phyloP scores from a whole-genome alignment of 441 rosid species.

The Euphorbia schlechtendalii region DNA sequence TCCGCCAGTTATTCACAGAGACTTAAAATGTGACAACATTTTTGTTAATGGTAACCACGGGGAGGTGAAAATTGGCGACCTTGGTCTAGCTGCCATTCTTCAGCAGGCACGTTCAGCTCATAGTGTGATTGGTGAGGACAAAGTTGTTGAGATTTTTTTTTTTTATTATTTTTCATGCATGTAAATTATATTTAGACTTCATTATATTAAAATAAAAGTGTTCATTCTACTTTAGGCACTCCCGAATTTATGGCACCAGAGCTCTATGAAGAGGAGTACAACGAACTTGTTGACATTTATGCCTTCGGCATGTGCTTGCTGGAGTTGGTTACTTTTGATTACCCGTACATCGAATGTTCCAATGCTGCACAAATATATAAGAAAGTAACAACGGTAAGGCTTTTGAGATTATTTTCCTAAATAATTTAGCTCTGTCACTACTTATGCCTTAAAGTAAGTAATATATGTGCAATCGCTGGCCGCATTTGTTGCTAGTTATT shows the following conservation, averaged over 20 bases:
- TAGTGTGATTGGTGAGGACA: conserved; percentile 48
- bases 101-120: conserved; percentile 68
- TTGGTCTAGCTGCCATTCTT: conserved; percentile 74
- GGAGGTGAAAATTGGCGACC: conserved; percentile 81
- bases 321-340: conserved; percentile 77
- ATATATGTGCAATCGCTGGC: neutral
- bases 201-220: neutral
- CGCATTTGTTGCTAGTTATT: neutral
- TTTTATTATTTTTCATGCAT: no score
- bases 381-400: conserved; percentile 64
- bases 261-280: conserved; percentile 81
- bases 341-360: conserved; percentile 66
- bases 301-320: conserved; percentile 87
- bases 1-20: conserved; percentile 72
- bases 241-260: conserved; percentile 96
- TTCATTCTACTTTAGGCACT: conserved; percentile 31
- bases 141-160: neutral
- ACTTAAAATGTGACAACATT: conserved; percentile 74
- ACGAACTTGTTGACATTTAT: conserved; percentile 79
- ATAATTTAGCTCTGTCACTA: no score
- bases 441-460: no score
- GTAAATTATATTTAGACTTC: neutral
- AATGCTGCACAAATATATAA: conserved; percentile 77
- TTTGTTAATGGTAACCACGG: conserved; percentile 82
- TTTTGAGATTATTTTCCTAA: neutral